Evolutionary conservation across 2,329 filamentous ascomycete species (phyloP).

Genomic region (Ophiostoma australiae): DNA sequence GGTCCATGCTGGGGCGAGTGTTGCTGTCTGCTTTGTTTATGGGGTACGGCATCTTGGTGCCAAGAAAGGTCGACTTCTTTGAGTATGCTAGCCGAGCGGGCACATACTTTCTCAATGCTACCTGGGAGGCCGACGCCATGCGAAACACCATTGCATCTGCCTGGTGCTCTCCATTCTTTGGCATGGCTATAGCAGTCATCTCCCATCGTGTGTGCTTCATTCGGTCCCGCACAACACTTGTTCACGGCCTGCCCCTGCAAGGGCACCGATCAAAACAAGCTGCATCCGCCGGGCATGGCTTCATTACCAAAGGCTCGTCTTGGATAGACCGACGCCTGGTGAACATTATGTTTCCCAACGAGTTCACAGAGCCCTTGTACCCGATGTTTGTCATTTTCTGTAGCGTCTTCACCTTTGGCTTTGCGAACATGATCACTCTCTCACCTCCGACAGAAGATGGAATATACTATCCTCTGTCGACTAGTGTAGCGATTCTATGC

Average conservation of each 20-base stretch:
- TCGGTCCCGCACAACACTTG: constrained; percentile 10
- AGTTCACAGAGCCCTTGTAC: constrained; percentile 42
- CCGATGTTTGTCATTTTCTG: constrained; percentile 32
- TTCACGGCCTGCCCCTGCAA: background rate
- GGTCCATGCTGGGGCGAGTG: constrained; percentile 21
- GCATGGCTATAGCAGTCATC: constrained; percentile 22
- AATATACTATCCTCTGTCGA: constrained; percentile 38
- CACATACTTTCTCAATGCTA: background rate
- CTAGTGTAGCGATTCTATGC: constrained; percentile 49
- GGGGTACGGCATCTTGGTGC: constrained; percentile 16
- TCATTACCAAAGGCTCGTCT: constrained; percentile 15
- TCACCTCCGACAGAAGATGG: constrained; percentile 13
- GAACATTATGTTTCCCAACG: constrained; percentile 22
- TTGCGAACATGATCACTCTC: constrained; percentile 31
- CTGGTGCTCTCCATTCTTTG: constrained; percentile 24
- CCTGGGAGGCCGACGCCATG: constrained; percentile 19
- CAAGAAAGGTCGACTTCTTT: constrained; percentile 15
- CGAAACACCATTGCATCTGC: constrained; percentile 17
- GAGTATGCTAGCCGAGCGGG: constrained; percentile 12
- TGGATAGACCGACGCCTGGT: constrained; percentile 22
- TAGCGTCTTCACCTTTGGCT: constrained; percentile 29
- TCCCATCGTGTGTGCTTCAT: constrained; percentile 17
- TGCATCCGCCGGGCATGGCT: background rate
- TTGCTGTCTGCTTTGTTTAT: constrained; percentile 14
- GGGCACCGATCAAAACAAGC: background rate